A percentile compares a stretch with the other conserved stretches of the same genome.
These are phyloP conservation scores for Xylaria multiplex DNA, from an alignment of 2,329 filamentous ascomycete species.

Conservation along the genomic window DNA sequence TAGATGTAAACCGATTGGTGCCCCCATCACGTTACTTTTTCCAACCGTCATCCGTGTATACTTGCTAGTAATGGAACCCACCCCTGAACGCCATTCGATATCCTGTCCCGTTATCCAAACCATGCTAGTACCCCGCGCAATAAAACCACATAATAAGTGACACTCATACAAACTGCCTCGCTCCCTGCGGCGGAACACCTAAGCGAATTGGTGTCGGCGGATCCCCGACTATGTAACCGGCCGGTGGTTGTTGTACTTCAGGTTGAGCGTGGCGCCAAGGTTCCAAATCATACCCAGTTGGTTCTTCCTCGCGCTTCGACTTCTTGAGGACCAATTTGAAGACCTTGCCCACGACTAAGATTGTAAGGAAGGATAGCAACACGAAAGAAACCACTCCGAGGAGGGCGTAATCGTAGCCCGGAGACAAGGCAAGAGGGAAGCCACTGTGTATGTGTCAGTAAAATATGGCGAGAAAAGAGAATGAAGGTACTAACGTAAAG, in stretches of 20 bases:
- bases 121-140: neutral
- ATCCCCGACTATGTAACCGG: constrained; percentile 17
- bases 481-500: constrained; percentile 59
- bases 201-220: constrained; percentile 24
- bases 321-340: constrained; percentile 46
- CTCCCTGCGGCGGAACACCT: constrained; percentile 30
- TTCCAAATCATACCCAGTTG: constrained; percentile 45
- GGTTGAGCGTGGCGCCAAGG: constrained; percentile 37
- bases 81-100: constrained; percentile 6
- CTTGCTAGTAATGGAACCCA: constrained; percentile 3
- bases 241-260: constrained; percentile 6
- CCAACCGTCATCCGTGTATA: neutral
- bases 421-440: constrained; percentile 65
- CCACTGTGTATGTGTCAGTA: constrained; percentile 54
- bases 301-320: constrained; percentile 41
- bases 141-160: neutral
- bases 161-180: constrained; percentile 27
- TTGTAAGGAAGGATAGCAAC: constrained; percentile 52
- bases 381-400: constrained; percentile 59
- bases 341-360: constrained; percentile 52
- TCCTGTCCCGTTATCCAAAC: neutral
- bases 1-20: neutral
- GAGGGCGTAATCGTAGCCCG: constrained; percentile 59
- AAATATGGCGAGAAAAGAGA: too few species aligned
- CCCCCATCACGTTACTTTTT: neutral